These are phyloP conservation scores for Amniculicola lignicola DNA, from an alignment of 495 filamentous ascomycete genomes.

Conservation along the genomic window DNA sequence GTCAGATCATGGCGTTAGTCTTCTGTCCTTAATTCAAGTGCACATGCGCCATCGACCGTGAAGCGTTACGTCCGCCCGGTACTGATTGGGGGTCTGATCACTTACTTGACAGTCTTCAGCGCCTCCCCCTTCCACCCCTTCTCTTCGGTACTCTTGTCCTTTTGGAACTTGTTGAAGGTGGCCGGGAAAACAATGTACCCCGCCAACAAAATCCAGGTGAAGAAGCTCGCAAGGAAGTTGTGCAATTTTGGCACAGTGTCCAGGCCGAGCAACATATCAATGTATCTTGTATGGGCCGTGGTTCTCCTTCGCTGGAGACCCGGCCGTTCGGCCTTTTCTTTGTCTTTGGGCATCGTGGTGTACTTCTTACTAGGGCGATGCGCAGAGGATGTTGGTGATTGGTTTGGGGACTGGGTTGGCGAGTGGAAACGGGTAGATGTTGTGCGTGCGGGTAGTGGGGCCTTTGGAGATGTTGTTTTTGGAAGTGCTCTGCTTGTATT, in stretches of 20 bases:
- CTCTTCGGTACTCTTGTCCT: slow-evolving; percentile 43
- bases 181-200: slow-evolving; percentile 43
- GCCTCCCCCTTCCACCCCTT: slow-evolving; percentile 34
- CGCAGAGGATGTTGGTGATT: neutral
- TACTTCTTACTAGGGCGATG: neutral
- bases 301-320: slow-evolving; percentile 6
- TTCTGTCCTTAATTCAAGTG: neutral
- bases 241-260: slow-evolving; percentile 35
- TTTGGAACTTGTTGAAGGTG: slow-evolving; percentile 41
- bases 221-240: slow-evolving; percentile 38
- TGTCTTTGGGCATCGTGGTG: neutral
- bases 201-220: slow-evolving; percentile 41
- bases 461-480: too few relatives aligned
- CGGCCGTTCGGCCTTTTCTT: neutral
- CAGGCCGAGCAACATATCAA: slow-evolving; percentile 38
- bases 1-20: too few relatives aligned
- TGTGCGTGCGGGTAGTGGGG: slow-evolving; percentile 9
- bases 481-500: too few relatives aligned
- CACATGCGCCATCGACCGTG: neutral
- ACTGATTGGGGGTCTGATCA: neutral
- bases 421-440: slow-evolving; percentile 14
- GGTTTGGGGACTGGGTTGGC: neutral
- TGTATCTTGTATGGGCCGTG: slow-evolving; percentile 33
- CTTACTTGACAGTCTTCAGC: slow-evolving; percentile 6
- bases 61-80: too few relatives aligned